Evolutionary conservation across 177 flowering plant genomes (phyloP), one percentile per base, ranked within the genome.

Genomic region (Vitis hybrid): DNA sequence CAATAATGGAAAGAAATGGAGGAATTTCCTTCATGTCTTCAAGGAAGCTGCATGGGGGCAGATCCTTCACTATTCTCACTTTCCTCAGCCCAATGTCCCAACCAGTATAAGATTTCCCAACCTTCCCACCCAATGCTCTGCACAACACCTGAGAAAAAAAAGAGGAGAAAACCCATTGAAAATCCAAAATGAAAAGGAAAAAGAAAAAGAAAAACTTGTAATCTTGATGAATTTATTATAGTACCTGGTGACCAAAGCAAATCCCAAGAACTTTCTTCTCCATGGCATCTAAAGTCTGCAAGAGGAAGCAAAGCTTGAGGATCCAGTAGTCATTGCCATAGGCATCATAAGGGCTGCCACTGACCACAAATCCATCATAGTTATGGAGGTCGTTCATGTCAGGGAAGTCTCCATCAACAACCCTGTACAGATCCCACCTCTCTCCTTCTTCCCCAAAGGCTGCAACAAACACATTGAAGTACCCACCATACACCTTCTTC

Each of bases 201-300:
- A 57, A 1, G 10, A 57, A 57, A 57, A 57, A 18, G 11, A 57
- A 57, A 19, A 57, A 9, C 18, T 4, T 6, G 11, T 3, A 57
- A 18, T 62, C 19, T 2, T 11, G 14, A 32, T 40, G 10, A 19
- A 40, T 48, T 32, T 2, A 15, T 11, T n/a, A 40, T 55, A n/a
- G 6, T 51, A 91, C 93, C 89, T 91, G 97, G 67, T 89, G 97
- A 1, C 98, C 98, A 72, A 92, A 91, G 87, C 96, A 91, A 62
- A 87, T 80, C 5, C 90, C 90, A 52, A 87, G 85, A 30, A 92
- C 79, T 61, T 87, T 91, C 81, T 91, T 93, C 61, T 83, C 76
- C 89, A 88, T 86, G 64, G 84, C 75, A 72, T 85, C 78, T 1
- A 91, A 56, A 13, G 81, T 82, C 56, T 83, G 84, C 27, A 91